Evolutionary conservation across 192 early-diverging fungal genomes (phyloP), one percentile per base, ranked within the genome.

Genomic region (Podila epigama): DNA sequence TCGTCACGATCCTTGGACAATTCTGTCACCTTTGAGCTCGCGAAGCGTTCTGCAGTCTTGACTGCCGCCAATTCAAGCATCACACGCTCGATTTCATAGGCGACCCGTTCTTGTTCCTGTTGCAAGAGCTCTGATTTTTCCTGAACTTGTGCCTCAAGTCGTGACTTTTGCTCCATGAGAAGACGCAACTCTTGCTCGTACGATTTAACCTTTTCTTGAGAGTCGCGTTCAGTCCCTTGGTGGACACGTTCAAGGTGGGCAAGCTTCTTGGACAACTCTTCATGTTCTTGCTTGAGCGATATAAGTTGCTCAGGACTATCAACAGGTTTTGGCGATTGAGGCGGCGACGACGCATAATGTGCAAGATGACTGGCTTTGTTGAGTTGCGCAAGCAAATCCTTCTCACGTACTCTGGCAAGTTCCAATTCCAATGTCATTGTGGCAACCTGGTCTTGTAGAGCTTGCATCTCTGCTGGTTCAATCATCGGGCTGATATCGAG

Each of bases 91-190:
- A 75, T 75, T 4, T 64, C 71, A 13, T 75, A 64, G 5, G 71
- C 58, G 3, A 75, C 71, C 0, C 71, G 58, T 5, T 64, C 63
- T 40, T 75, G 71, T 13, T 75, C 71, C 18, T 61, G 27, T 11
- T 75, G 63, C 29, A 75, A 34, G 11, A 75, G 54, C 28, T 67
- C 71, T 3, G 71, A 75, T 16, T 75, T 64, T 33, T 75, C 71
- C 37, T 75, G 71, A 10, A 75, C 71, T 44, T 75, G 71, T 7
- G 65, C 71, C 36, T 75, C 71, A 1, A 75, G 44, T 5, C 52
- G 63, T 1, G 35, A 33, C 31, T 67, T 75, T 58, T 75, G 71
- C 34, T 75, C 16, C 5, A 75, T 20, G 25, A 75, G 53, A n/a
- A 75, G 33, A 8, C 40, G 25, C 18, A 75, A 64, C 20, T 75